Conservation (phyloP, 345 rosid species). For the Eucalyptus curtisii region DNA sequence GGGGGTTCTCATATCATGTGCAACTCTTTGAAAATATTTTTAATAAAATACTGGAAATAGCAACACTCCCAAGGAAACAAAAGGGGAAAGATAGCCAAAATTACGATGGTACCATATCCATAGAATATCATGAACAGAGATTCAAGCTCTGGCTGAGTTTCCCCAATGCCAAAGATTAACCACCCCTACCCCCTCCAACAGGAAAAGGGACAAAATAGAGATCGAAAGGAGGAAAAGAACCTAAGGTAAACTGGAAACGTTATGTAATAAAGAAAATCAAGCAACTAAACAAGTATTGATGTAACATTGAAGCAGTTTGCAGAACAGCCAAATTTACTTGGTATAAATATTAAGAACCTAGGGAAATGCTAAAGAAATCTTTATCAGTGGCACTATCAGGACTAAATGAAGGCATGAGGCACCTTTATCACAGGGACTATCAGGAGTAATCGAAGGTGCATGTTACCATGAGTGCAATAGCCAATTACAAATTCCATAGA, state of each 20-base stretch:
- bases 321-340: neutral
- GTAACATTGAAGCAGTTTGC: neutral
- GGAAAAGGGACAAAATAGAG: neutral
- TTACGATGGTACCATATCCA: neutral
- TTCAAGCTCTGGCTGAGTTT: neutral
- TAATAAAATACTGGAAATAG: neutral
- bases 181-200: neutral
- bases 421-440: neutral
- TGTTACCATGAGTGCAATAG: neutral
- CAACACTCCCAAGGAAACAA: neutral
- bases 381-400: neutral
- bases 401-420: neutral
- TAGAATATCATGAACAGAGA: neutral
- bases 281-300: neutral
- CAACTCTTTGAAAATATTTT: neutral
- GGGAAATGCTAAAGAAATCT: neutral
- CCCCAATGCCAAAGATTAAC: neutral
- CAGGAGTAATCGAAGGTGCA: neutral
- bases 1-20: neutral
- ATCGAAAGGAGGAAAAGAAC: neutral
- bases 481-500: neutral
- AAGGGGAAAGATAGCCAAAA: neutral
- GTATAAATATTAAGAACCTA: neutral
- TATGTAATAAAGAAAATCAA: neutral
- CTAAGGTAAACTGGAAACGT: neutral